A percentile compares a stretch with the other conserved stretches of the same genome.
phyloP scores from a whole-genome alignment of 768 basidiomycete genomes.

The Agrocybe praecox region DNA sequence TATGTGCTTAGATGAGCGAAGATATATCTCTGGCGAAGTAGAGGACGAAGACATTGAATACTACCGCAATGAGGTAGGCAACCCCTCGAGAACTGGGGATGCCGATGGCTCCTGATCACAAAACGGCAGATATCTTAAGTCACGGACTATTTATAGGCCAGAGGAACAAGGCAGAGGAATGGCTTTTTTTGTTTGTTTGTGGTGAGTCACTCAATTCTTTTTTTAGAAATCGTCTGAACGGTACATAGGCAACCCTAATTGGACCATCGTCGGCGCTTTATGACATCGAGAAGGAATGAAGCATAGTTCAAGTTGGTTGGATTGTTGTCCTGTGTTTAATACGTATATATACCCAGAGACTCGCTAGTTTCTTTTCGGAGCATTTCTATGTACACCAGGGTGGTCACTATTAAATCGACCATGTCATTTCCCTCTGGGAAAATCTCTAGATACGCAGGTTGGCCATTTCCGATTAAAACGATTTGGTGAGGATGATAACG shows the following conservation, averaged over 20 bases:
- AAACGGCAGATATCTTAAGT: too few species aligned
- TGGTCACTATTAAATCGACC: conserved; percentile 16
- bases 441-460: conserved; percentile 17
- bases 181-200: background rate
- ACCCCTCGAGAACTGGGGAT: too few species aligned
- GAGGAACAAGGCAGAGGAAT: background rate
- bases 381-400: conserved; percentile 16
- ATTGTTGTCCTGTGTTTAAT: too few species aligned
- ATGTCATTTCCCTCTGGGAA: conserved; percentile 9
- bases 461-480: background rate
- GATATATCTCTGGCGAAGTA: too few species aligned
- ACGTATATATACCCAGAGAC: too few species aligned
- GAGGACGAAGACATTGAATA: too few species aligned
- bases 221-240: background rate
- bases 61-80: too few species aligned
- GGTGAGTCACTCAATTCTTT: background rate
- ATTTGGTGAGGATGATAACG: background rate
- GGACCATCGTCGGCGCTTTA: background rate
- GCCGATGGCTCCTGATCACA: too few species aligned
- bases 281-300: too few species aligned
- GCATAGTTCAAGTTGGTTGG: background rate
- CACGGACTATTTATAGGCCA: background rate
- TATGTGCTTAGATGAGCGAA: too few species aligned
- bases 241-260: background rate
- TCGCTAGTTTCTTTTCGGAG: conserved; percentile 5